Base-by-base conservation (phyloP, 169 alveolate species). In the Eimeria acervulina region DNA sequence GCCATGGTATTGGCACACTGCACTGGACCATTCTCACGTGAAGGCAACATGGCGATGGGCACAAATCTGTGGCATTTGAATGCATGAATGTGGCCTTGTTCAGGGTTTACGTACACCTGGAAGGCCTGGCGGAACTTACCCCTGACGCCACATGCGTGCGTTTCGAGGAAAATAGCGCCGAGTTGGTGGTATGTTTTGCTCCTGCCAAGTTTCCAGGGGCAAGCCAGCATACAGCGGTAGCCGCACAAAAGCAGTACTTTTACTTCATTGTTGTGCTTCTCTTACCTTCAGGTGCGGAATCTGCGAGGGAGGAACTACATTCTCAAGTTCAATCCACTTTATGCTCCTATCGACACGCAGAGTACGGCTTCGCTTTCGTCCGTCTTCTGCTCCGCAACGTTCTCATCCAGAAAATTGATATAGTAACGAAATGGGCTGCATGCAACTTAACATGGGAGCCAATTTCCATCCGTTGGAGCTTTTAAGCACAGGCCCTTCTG, bases 91-190 rank as follows among this genome's bases (percentile, higher is more conserved):
- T 52, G 74, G 28, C 66, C 51, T 1, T 4, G 13, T 63, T 61
- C 38, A 87, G 78, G 83, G 93, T 87, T 38, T 87, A 87, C 23
- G 83, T 87, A 63, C 83, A 87, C 26, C 83, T 87, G 93, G 93
- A 87, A 23, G 93, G 93, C 83, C 66, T 87, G 26, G 51, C 31
- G 28, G 51, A 28, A 61, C 83, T 87, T 63, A 33, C 83, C 21
- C 59, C 78, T 3, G 93, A 87, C n/a, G 93, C 78, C 23, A 63
- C 93, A 19, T 31, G 66, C 8, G 93, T 42, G 42, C 93, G 26
- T 17, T 87, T 87, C 44, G 93, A 87, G 70, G 80, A 87, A 33
- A 40, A 55, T 23, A 59, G 93, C 70, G 93, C 93, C 17, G 81
- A 87, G 63, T 21, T 87, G 26, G 63, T 87, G 66, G 93, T 87